Base-by-base conservation (phyloP, 805 yeast genomes). In the Barnettozyma sp. region DNA sequence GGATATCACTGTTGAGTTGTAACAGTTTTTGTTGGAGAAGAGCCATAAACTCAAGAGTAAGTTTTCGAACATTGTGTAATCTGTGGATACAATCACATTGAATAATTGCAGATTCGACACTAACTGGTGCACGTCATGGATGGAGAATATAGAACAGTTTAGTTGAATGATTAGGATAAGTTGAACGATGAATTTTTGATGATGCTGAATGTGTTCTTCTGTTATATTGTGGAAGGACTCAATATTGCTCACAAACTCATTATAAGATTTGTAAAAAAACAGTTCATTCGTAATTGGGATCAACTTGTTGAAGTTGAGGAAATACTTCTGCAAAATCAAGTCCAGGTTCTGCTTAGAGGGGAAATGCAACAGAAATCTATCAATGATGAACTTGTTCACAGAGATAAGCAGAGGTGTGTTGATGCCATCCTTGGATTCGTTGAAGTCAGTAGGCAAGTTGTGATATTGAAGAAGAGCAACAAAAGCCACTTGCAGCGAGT, bases 121-220 rank as follows among this genome's bases (percentile, higher is more conserved):
- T 12, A 53, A 31, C 30, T 46, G 45, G 30, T 53, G 54, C 18
- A 53, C 47, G 20, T 53, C 56, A 34, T 51, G 53, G 21, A 53
- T 44, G n/a, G 48, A 45, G 35, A 51, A 53, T 11, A 51, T 49
- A 3, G 56, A 52, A 23, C 54, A 47, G 35, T 52, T 52, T 21
- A 53, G 38, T 26, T 53, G 56, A 20, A 52, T 50, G 10, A 53
- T 49, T 3, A 74, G 59, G 61, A 77, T 70, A 40, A 77, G 62
- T 17, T 63, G 57, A 39, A 63, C 60, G 15, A 69, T 40, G 65
- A 56, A 46, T 10, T 25, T 35, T 3, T 32, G 37, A 20, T 41
- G 30, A 16, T 39, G 22, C 9, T 30, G 22, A 19, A 40, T 40
- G 12, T 26, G 19, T 6, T 15, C 15, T 19, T 30, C 41, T 20